Percentiles rank a stretch among this genome's conserved stretches.
Evolutionary conservation across 2,329 filamentous ascomycete species (phyloP).

Genomic region (Grosmannia clavigera): DNA sequence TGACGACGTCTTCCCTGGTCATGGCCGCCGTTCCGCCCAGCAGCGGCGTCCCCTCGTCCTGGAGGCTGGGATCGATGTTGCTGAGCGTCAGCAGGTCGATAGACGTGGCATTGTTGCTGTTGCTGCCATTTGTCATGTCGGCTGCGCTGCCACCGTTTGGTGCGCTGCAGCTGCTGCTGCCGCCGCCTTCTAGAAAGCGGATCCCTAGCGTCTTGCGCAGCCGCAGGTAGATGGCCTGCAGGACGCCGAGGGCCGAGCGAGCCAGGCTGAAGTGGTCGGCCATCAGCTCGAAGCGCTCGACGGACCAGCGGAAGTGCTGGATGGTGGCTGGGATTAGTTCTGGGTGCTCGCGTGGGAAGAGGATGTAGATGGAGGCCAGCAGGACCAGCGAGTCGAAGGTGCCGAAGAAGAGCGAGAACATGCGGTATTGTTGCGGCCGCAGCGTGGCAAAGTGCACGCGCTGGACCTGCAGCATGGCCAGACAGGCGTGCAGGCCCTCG

Average conservation of each 20-base stretch:
- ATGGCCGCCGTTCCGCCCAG: neutral
- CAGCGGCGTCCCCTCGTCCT: slow-evolving; percentile 2
- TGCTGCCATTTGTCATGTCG: neutral
- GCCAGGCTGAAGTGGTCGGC: slow-evolving; percentile 40
- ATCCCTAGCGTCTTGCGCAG: slow-evolving; percentile 37
- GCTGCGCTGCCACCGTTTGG: slow-evolving; percentile 8
- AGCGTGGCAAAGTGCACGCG: slow-evolving; percentile 35
- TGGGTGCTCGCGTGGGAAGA: slow-evolving; percentile 43
- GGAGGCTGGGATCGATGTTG: slow-evolving; percentile 13
- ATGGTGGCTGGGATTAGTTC: slow-evolving; percentile 33
- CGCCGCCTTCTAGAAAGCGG: slow-evolving; percentile 16
- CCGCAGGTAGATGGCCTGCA: slow-evolving; percentile 41
- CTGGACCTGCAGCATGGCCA: slow-evolving; percentile 44
- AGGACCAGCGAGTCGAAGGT: slow-evolving; percentile 53
- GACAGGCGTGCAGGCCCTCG: slow-evolving; percentile 41
- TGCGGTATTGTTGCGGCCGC: slow-evolving; percentile 37
- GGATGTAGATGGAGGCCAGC: slow-evolving; percentile 46
- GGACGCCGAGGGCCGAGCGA: slow-evolving; percentile 39
- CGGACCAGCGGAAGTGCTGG: slow-evolving; percentile 47
- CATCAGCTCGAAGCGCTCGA: slow-evolving; percentile 46
- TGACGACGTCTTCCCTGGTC: neutral
- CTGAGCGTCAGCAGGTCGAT: slow-evolving; percentile 10
- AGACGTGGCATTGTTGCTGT: neutral
- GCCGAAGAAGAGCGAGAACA: slow-evolving; percentile 47
- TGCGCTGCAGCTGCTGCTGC: slow-evolving; percentile 1